Conservation (phyloP, 2,329 filamentous ascomycete genomes). For the Trichoderma sp. region DNA sequence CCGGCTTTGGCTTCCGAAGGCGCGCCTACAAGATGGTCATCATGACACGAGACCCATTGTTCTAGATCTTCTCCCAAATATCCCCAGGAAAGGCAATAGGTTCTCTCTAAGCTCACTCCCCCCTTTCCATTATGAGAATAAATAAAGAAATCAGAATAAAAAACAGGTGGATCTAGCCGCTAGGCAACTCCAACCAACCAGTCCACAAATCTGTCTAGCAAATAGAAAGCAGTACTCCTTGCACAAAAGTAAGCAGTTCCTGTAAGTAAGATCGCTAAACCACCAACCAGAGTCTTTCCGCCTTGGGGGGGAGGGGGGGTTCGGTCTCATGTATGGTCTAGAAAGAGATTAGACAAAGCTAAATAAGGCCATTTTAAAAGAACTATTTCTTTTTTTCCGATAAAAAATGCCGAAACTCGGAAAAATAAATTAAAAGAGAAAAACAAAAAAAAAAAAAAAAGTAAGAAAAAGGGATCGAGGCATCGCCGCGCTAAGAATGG, state of each 20-base stretch:
- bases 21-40: background rate
- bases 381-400: background rate
- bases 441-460: background rate
- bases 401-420: background rate
- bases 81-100: background rate
- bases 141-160: background rate
- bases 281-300: background rate
- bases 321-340: background rate
- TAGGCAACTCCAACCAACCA: background rate
- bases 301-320: background rate
- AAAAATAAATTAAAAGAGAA: background rate
- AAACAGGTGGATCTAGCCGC: background rate
- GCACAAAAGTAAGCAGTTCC: slow-evolving; percentile 11
- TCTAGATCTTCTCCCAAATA: background rate
- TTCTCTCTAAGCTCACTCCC: background rate
- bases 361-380: background rate
- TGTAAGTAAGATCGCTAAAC: slow-evolving; percentile 4
- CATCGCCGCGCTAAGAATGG: background rate
- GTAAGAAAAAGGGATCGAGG: background rate
- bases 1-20: background rate
- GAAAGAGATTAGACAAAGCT: background rate
- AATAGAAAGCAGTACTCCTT: background rate
- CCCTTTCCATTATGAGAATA: background rate
- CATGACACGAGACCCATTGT: background rate
- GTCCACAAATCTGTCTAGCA: background rate